Evolutionary conservation across 768 basidiomycete species (phyloP).

Genomic region (Termitomyces sp.): DNA sequence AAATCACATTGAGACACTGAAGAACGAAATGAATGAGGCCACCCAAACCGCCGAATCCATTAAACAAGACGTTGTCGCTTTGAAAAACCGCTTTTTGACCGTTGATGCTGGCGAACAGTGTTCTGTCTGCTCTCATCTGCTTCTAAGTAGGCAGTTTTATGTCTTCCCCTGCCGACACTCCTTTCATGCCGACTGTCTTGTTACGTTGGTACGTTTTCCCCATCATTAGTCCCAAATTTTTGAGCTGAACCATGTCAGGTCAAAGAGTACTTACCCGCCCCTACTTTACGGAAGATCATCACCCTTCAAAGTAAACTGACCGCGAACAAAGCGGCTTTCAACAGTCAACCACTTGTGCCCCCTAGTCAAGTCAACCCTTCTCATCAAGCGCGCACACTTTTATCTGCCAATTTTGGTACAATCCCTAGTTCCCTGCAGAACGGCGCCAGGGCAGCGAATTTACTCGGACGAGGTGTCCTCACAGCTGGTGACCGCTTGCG

Average conservation of each 20-base stretch:
- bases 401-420: conserved; percentile 68
- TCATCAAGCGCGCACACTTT: conserved; percentile 53
- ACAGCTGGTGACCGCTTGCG: conserved; percentile 87
- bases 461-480: conserved; percentile 74
- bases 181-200: conserved; percentile 97
- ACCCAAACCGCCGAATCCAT: conserved; percentile 90
- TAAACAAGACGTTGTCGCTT: conserved; percentile 81
- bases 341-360: conserved; percentile 12
- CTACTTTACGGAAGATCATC: conserved; percentile 79
- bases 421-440: conserved; percentile 53
- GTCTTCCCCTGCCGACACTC: conserved; percentile 97
- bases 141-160: conserved; percentile 92
- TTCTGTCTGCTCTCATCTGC: conserved; percentile 66
- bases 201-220: conserved; percentile 69
- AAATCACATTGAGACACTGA: conserved; percentile 82
- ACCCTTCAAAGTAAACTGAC: conserved; percentile 82
- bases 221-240: not conserved
- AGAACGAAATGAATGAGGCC: conserved; percentile 94
- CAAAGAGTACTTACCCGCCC: conserved; percentile 85
- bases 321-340: conserved; percentile 33
- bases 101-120: conserved; percentile 87
- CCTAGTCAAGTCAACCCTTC: conserved; percentile 21
- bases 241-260: conserved; percentile 47
- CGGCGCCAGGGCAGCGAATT: conserved; percentile 58
- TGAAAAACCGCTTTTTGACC: conserved; percentile 88